phyloP scores from a whole-genome alignment of 441 rosid genomes.

The Corymbia calophylla region DNA sequence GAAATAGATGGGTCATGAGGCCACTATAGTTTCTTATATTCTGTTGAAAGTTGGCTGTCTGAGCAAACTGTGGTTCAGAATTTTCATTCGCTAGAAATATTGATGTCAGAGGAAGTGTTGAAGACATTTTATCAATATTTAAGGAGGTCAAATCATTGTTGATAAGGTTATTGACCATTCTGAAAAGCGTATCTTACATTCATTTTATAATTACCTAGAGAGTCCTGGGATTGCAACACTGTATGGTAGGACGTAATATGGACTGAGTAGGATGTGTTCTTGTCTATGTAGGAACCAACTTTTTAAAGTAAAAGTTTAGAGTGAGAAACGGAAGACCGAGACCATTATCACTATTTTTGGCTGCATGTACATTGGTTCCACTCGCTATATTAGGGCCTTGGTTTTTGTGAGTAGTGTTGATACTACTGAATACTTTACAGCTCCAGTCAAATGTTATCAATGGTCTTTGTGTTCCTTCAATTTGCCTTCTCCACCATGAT shows the following conservation, averaged over 20 bases:
- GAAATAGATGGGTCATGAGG: not conserved
- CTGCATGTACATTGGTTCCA: not conserved
- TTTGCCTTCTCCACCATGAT: not conserved
- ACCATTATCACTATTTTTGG: not conserved
- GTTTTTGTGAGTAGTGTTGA: not conserved
- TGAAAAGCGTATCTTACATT: not conserved
- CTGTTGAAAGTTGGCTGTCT: not conserved
- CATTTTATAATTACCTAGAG: not conserved
- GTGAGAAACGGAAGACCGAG: not conserved
- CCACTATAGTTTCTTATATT: not conserved
- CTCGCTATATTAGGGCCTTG: not conserved
- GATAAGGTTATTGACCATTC: not conserved
- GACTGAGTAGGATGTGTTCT: not conserved
- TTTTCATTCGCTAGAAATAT: not conserved
- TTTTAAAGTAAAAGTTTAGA: not conserved
- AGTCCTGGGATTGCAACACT: not conserved
- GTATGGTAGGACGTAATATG: not conserved
- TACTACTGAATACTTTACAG: not conserved
- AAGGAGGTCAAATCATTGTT: not conserved
- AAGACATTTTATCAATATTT: not conserved
- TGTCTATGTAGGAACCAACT: not conserved
- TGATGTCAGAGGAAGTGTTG: not conserved
- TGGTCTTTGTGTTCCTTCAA: not conserved
- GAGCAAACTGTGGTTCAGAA: not conserved
- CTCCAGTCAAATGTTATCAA: not conserved